These are phyloP conservation scores for Fusarium succisae DNA, from an alignment of 2,329 filamentous ascomycete genomes.

Conservation along the genomic window DNA sequence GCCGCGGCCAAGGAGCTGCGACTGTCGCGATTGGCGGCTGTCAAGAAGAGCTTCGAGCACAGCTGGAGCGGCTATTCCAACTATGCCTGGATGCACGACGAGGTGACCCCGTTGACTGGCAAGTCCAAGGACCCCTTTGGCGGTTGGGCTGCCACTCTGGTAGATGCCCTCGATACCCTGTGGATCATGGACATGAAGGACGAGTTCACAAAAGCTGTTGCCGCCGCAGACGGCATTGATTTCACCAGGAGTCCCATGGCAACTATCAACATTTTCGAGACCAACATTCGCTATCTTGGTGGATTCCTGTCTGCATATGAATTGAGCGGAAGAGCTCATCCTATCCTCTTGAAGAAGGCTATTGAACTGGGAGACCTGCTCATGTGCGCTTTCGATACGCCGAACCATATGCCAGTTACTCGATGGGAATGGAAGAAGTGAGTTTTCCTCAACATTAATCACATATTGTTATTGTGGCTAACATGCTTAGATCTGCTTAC, in stretches of 20 bases:
- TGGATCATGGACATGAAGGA: slow-evolving; percentile 74
- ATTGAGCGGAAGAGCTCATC: slow-evolving; percentile 60
- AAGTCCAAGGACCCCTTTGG: slow-evolving; percentile 64
- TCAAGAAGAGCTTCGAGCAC: slow-evolving; percentile 62
- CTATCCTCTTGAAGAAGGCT: slow-evolving; percentile 66
- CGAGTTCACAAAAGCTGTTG: slow-evolving; percentile 70
- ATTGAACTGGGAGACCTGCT: slow-evolving; percentile 69
- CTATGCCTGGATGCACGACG: slow-evolving; percentile 70
- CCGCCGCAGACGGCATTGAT: slow-evolving; percentile 65
- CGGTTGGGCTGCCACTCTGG: slow-evolving; percentile 72
- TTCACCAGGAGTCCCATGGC: slow-evolving; percentile 60
- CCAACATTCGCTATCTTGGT: slow-evolving; percentile 73
- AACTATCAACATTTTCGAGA: slow-evolving; percentile 72
- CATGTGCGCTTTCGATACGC: slow-evolving; percentile 72
- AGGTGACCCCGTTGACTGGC: slow-evolving; percentile 65
- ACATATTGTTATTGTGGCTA: slow-evolving; percentile 2
- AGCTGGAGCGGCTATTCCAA: slow-evolving; percentile 69
- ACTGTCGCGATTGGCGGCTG: slow-evolving; percentile 51
- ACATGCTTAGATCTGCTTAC: slow-evolving; percentile 34
- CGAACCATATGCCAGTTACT: slow-evolving; percentile 67
- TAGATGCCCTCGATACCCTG: slow-evolving; percentile 71
- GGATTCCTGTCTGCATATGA: slow-evolving; percentile 74
- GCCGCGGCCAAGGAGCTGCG: slow-evolving; percentile 44
- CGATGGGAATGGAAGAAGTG: slow-evolving; percentile 43
- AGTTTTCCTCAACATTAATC: slow-evolving; percentile 1